Percentiles rank a stretch among this genome's conserved stretches.
phyloP scores from a whole-genome alignment of 257 asterid genomes.

The Oldenlandia corymbosa region DNA sequence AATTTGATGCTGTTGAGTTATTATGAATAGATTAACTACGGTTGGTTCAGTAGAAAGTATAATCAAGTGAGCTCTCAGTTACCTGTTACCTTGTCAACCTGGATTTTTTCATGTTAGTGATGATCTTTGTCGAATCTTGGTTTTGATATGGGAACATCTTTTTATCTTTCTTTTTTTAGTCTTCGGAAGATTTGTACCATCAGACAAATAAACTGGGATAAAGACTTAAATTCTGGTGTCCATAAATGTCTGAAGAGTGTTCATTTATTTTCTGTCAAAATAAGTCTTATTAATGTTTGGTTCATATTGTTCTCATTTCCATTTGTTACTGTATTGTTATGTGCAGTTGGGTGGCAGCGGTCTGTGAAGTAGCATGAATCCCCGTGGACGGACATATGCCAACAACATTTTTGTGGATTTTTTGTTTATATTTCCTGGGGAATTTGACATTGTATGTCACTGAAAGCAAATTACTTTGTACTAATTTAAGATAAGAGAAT shows the following conservation, averaged over 20 bases:
- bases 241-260: not conserved
- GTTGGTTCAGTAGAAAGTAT: not conserved
- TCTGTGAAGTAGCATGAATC: constrained; percentile 29
- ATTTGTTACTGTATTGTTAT: constrained; percentile 9
- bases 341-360: constrained; percentile 93
- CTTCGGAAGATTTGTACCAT: too few relatives aligned
- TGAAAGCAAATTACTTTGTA: not conserved
- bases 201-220: not conserved
- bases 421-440: not conserved
- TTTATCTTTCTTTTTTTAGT: not conserved
- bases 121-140: not conserved
- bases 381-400: constrained; percentile 1
- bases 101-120: not conserved
- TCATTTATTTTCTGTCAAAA: not conserved
- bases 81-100: not conserved
- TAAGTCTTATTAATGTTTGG: not conserved
- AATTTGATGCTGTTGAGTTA: not conserved
- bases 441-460: not conserved
- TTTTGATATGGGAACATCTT: not conserved
- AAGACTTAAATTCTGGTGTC: not conserved
- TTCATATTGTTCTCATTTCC: not conserved
- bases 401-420: not conserved
- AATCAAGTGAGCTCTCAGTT: not conserved
- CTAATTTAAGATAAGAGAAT: constrained; percentile 4
- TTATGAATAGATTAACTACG: not conserved